Evolutionary conservation across 2,329 filamentous ascomycete species (phyloP).

Genomic region (Fusarium acutatum): DNA sequence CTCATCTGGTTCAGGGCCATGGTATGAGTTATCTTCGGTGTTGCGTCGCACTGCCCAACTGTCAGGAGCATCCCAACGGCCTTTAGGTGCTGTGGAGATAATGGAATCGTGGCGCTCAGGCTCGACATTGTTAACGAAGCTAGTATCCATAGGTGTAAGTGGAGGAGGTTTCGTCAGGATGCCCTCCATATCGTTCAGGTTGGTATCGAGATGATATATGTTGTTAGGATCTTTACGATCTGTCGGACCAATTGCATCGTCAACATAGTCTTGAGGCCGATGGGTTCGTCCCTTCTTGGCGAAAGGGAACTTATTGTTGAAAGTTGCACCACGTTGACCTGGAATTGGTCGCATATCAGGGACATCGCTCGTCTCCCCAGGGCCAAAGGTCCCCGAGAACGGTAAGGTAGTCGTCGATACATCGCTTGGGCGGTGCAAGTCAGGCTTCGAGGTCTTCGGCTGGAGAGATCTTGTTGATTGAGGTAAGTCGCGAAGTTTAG

Average conservation of each 20-base stretch:
- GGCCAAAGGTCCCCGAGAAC: conserved; percentile 41
- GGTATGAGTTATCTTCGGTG: conserved; percentile 70
- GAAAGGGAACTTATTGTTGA: conserved; percentile 71
- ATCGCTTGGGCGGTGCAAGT: conserved; percentile 52
- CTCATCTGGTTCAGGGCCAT: conserved; percentile 71
- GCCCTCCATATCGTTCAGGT: conserved; percentile 90
- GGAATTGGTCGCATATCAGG: conserved; percentile 40
- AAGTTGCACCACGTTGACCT: conserved; percentile 57
- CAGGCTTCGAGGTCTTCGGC: conserved; percentile 58
- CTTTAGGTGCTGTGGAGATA: conserved; percentile 52
- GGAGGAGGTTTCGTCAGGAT: conserved; percentile 79
- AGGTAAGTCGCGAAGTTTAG: conserved; percentile 58
- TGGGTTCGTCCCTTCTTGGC: conserved; percentile 62
- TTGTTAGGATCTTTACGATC: conserved; percentile 67
- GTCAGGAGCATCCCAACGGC: conserved; percentile 91
- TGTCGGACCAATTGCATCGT: conserved; percentile 67
- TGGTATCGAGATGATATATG: conserved; percentile 83
- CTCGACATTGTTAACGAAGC: conserved; percentile 57
- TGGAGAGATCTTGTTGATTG: conserved; percentile 63
- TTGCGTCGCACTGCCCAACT: conserved; percentile 91
- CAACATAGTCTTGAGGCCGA: conserved; percentile 60
- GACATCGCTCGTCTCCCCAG: conserved; percentile 42
- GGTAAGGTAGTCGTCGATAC: conserved; percentile 50
- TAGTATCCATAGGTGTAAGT: conserved; percentile 74
- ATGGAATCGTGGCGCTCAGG: conserved; percentile 51